These are phyloP conservation scores for Bolboschoenus planiculmis DNA, from an alignment of 176 grass and related monocot species.

Conservation along the genomic window DNA sequence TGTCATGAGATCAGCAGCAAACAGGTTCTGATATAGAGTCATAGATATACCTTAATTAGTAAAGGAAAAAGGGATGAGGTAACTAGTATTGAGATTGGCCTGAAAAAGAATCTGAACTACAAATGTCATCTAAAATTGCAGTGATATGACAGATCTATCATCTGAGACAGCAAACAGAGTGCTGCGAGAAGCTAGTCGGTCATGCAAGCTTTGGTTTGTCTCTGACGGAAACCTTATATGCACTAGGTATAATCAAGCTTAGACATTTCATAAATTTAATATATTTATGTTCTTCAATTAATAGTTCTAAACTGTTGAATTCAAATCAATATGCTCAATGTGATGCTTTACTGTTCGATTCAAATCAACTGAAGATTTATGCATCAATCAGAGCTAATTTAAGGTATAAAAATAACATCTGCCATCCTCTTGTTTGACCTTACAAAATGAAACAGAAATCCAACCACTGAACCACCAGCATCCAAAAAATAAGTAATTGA, in stretches of 20 bases:
- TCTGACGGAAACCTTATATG: slow-evolving; percentile 46
- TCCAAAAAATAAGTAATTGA: neutral
- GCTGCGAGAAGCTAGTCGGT: slow-evolving; percentile 35
- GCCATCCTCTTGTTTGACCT: neutral
- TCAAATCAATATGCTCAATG: too few relatives aligned
- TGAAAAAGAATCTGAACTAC: neutral
- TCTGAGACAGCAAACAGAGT: slow-evolving; percentile 39
- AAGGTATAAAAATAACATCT: neutral
- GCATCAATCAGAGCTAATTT: neutral
- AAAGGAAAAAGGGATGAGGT: neutral
- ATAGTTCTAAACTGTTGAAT: neutral
- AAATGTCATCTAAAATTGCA: slow-evolving; percentile 22
- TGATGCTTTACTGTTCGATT: neutral
- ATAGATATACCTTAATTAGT: neutral
- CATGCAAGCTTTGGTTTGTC: slow-evolving; percentile 81
- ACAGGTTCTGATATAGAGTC: slow-evolving; percentile 43
- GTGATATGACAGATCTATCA: slow-evolving; percentile 35
- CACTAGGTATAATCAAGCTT: slow-evolving; percentile 26
- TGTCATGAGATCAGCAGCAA: slow-evolving; percentile 62
- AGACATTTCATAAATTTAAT: neutral
- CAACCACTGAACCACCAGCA: neutral
- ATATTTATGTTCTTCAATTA: neutral
- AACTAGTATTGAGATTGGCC: neutral
- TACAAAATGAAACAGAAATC: neutral
- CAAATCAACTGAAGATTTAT: neutral